Evolutionary conservation across 2,329 filamentous ascomycete species (phyloP).

Genomic region (Albifimbria verrucaria): DNA sequence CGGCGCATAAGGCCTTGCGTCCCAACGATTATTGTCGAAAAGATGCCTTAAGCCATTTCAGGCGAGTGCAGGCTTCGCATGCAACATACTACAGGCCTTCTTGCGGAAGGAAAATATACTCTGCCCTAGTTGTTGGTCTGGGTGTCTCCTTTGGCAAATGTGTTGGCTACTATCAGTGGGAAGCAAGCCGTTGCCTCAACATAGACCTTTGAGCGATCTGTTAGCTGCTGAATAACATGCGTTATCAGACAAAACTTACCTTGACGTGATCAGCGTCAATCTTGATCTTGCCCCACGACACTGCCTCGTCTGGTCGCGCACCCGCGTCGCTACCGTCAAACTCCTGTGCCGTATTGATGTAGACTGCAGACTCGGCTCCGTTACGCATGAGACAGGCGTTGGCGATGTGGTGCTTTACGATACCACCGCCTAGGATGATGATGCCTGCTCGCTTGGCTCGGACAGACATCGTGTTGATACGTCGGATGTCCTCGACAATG

Average conservation of each 20-base stretch:
- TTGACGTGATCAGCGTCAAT: slow-evolving; percentile 84
- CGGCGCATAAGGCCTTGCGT: no score
- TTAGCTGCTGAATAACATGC: background rate
- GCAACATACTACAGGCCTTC: no score
- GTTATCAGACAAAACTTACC: slow-evolving; percentile 49
- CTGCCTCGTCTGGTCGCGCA: slow-evolving; percentile 89
- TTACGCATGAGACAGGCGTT: slow-evolving; percentile 98
- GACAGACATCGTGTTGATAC: slow-evolving; percentile 88
- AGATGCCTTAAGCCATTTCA: no score
- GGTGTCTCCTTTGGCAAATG: slow-evolving; percentile 51
- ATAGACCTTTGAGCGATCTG: slow-evolving; percentile 50
- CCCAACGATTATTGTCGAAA: no score
- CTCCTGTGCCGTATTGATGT: slow-evolving; percentile 95
- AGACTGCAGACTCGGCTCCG: slow-evolving; percentile 93
- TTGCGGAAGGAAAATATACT: no score
- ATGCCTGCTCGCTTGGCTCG: slow-evolving; percentile 86
- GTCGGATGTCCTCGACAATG: slow-evolving; percentile 89
- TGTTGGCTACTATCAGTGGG: slow-evolving; percentile 64
- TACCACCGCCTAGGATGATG: slow-evolving; percentile 89
- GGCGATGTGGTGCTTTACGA: slow-evolving; percentile 98
- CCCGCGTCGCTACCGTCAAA: slow-evolving; percentile 97
- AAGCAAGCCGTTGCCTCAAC: slow-evolving; percentile 63
- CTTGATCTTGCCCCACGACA: slow-evolving; percentile 99
- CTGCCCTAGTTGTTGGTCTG: slow-evolving; percentile 9
- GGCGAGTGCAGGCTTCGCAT: no score